These are phyloP conservation scores for Melastoma candidum DNA, from an alignment of 441 rosid genomes.

Conservation along the genomic window DNA sequence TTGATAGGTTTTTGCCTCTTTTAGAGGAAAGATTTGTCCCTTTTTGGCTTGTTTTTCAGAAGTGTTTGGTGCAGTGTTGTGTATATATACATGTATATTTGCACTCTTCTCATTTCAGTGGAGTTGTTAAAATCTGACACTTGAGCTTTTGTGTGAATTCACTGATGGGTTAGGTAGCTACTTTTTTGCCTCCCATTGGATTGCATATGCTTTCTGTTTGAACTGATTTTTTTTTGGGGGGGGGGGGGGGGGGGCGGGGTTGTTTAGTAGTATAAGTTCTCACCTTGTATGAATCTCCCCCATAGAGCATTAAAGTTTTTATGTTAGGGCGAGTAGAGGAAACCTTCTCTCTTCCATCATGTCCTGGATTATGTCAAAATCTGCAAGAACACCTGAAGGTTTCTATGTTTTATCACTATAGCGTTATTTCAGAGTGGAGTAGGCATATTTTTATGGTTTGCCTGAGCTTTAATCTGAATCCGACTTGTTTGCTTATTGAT, in stretches of 20 bases:
- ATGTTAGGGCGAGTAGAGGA: too few relatives aligned
- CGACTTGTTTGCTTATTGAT: constrained; percentile 22
- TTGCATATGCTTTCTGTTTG: constrained; percentile 1
- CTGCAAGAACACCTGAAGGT: too few relatives aligned
- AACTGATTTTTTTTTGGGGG: too few relatives aligned
- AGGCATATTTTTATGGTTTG: neutral
- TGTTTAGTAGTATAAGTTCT: too few relatives aligned
- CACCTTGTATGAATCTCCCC: too few relatives aligned
- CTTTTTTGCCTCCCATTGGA: neutral
- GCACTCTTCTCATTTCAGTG: constrained; percentile 9
- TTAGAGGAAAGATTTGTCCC: neutral
- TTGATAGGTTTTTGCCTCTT: too few relatives aligned
- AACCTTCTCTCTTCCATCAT: too few relatives aligned
- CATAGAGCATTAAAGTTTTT: neutral
- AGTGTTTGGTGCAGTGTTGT: constrained; percentile 1
- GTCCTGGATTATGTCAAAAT: too few relatives aligned
- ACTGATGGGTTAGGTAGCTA: constrained; percentile 8
- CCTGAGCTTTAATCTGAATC: constrained; percentile 8
- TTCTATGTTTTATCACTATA: too few relatives aligned
- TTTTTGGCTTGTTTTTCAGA: neutral
- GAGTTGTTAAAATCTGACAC: constrained; percentile 16
- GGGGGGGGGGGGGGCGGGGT: too few relatives aligned
- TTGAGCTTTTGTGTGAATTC: constrained; percentile 16
- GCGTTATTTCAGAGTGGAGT: too few relatives aligned
- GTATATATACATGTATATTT: constrained; percentile 7